Evolutionary conservation across 2,329 filamentous ascomycete species (phyloP).

Genomic region (Hypocreales sp.): DNA sequence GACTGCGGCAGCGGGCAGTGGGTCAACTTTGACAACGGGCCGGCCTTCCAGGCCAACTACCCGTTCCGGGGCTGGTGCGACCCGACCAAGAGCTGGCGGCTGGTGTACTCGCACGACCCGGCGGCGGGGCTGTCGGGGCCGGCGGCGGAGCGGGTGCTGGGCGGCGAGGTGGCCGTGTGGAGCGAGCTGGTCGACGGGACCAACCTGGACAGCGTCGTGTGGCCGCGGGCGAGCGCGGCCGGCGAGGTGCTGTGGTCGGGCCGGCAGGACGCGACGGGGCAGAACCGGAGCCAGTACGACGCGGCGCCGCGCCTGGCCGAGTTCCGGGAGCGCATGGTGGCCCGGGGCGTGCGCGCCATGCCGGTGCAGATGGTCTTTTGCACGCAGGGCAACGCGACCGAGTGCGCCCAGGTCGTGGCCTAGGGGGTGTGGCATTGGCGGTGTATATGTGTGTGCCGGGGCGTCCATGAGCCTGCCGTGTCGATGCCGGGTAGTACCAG

Average conservation of each 20-base stretch:
- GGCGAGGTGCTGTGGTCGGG: slow-evolving; percentile 75
- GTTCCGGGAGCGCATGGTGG: slow-evolving; percentile 62
- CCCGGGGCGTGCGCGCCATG: slow-evolving; percentile 40
- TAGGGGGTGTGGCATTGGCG: not conserved
- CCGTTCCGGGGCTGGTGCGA: slow-evolving; percentile 72
- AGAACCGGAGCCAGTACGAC: slow-evolving; percentile 56
- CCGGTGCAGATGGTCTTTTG: slow-evolving; percentile 9
- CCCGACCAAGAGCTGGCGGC: slow-evolving; percentile 67
- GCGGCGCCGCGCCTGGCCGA: slow-evolving; percentile 56
- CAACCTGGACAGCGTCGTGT: slow-evolving; percentile 63
- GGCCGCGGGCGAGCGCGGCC: slow-evolving; percentile 61
- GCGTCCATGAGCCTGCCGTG: no score
- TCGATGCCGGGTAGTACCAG: no score
- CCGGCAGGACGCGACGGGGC: slow-evolving; percentile 44
- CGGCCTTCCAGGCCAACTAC: slow-evolving; percentile 32
- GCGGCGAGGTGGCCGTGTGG: slow-evolving; percentile 74
- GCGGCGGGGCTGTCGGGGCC: slow-evolving; percentile 44
- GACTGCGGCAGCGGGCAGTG: slow-evolving; percentile 73
- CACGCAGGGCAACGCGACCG: slow-evolving; percentile 12
- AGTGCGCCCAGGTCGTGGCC: slow-evolving; percentile 8
- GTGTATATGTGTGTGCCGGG: not conserved
- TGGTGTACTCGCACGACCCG: slow-evolving; percentile 71
- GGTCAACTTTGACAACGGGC: slow-evolving; percentile 51
- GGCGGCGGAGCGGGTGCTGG: slow-evolving; percentile 53
- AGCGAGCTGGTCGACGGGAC: slow-evolving; percentile 60